A percentile compares a stretch with the other conserved stretches of the same genome.
These are phyloP conservation scores for Pseudogymnoascus verrucosus DNA, from an alignment of 2,329 filamentous ascomycete species.

Conservation along the genomic window DNA sequence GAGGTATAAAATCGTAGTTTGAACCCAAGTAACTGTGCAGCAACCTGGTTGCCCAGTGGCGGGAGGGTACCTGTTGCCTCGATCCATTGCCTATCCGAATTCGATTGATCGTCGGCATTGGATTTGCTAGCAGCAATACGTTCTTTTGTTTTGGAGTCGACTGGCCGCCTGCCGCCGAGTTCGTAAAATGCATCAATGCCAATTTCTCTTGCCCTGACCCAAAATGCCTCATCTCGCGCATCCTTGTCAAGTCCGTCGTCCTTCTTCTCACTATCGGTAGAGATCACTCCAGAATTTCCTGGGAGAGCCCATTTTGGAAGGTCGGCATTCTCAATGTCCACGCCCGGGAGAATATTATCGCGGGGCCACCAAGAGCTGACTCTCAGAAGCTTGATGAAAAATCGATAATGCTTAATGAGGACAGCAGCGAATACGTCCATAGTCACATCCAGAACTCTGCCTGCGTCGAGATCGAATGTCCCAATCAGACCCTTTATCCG, in stretches of 20 bases:
- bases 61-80: conserved; percentile 72
- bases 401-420: conserved; percentile 84
- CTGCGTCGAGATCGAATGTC: conserved; percentile 94
- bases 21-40: conserved; percentile 91
- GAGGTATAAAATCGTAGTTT: conserved; percentile 94
- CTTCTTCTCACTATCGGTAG: conserved; percentile 64
- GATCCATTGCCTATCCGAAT: conserved; percentile 65
- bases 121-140: conserved; percentile 35
- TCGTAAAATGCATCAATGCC: conserved; percentile 86
- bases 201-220: conserved; percentile 66
- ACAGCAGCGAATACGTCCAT: conserved; percentile 92
- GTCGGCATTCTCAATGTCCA: conserved; percentile 43
- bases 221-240: conserved; percentile 67
- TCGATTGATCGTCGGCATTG: conserved; percentile 17
- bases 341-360: conserved; percentile 41
- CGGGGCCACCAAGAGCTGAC: conserved; percentile 96
- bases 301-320: conserved; percentile 84
- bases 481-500: conserved; percentile 90
- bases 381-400: conserved; percentile 88
- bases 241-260: conserved; percentile 48
- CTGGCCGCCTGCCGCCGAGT: conserved; percentile 64
- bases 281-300: conserved; percentile 53
- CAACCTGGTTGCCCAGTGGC: conserved; percentile 78
- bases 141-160: conserved; percentile 46
- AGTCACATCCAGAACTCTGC: conserved; percentile 86